A percentile compares a stretch with the other conserved stretches of the same genome.
Conservation (phyloP, 2,329 filamentous ascomycete genomes). For the Colletotrichum sp. region DNA sequence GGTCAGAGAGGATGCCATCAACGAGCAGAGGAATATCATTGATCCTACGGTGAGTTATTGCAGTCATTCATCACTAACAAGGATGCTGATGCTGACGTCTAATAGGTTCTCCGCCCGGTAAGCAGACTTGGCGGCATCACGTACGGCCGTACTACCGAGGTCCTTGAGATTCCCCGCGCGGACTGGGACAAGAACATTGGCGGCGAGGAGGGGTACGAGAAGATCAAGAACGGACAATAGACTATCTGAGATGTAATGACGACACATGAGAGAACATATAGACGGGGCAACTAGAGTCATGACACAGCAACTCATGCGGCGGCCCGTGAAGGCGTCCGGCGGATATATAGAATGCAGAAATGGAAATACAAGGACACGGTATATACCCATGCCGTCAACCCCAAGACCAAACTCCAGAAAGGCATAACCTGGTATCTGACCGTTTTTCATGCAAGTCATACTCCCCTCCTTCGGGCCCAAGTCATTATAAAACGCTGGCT, state of each 20-base stretch:
- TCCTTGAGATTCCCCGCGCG: conserved; percentile 72
- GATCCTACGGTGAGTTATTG: conserved; percentile 65
- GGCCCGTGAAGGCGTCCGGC: not conserved
- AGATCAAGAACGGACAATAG: conserved; percentile 53
- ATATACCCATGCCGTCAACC: not conserved
- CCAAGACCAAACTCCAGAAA: not conserved
- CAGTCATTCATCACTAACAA: not conserved
- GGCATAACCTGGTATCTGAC: not conserved
- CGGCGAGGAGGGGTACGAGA: conserved; percentile 59
- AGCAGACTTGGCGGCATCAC: conserved; percentile 85
- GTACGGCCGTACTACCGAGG: conserved; percentile 75
- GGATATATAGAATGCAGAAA: conserved; percentile 7
- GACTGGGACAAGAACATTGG: conserved; percentile 59
- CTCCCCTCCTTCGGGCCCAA: not conserved
- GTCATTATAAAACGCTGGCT: not conserved
- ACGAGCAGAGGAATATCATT: conserved; percentile 75
- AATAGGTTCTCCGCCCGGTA: conserved; percentile 73
- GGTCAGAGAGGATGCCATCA: conserved; percentile 86
- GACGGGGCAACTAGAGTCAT: not conserved
- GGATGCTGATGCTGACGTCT: not conserved
- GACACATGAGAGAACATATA: not conserved
- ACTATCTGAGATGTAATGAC: not conserved
- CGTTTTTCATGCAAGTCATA: not conserved
- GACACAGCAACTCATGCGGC: not conserved
- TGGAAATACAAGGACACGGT: not conserved